These are phyloP conservation scores for Amanita exitialis DNA, from an alignment of 768 basidiomycete genomes.

Conservation along the genomic window DNA sequence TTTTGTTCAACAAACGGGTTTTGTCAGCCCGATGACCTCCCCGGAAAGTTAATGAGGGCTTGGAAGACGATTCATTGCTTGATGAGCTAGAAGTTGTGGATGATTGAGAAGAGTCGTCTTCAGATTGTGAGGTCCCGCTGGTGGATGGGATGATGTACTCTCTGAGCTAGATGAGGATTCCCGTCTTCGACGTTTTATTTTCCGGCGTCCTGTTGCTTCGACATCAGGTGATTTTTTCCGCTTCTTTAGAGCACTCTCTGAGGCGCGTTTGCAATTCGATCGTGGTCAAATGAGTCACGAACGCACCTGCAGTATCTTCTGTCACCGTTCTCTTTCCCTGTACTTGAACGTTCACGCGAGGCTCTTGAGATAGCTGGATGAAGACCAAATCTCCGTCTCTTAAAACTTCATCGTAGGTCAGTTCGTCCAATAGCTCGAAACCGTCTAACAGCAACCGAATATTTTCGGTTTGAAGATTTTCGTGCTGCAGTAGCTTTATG, in stretches of 20 bases:
- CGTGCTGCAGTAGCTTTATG: constrained; percentile 20
- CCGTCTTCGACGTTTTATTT: neutral
- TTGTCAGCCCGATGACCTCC: constrained; percentile 2
- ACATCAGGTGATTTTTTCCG: constrained; percentile 14
- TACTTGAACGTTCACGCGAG: neutral
- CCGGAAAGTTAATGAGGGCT: constrained; percentile 13
- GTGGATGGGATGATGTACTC: neutral
- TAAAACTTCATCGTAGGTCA: constrained; percentile 23
- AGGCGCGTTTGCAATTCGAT: neutral
- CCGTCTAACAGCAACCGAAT: constrained; percentile 31
- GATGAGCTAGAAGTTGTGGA: constrained; percentile 11
- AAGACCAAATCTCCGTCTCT: constrained; percentile 40
- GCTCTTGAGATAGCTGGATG: constrained; percentile 15
- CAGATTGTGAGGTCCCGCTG: constrained; percentile 16
- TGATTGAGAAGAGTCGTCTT: constrained; percentile 16
- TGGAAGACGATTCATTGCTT: constrained; percentile 16
- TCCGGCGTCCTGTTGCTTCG: neutral
- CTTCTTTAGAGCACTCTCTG: constrained; percentile 11
- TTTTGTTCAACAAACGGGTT: neutral
- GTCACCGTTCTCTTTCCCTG: constrained; percentile 3
- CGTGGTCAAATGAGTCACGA: neutral
- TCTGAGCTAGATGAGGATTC: neutral
- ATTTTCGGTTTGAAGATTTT: constrained; percentile 12
- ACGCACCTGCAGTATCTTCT: neutral
- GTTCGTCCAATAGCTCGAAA: constrained; percentile 37